Base-by-base conservation (phyloP, 352 stramenopile species). In the Globisporangium paddicum region DNA sequence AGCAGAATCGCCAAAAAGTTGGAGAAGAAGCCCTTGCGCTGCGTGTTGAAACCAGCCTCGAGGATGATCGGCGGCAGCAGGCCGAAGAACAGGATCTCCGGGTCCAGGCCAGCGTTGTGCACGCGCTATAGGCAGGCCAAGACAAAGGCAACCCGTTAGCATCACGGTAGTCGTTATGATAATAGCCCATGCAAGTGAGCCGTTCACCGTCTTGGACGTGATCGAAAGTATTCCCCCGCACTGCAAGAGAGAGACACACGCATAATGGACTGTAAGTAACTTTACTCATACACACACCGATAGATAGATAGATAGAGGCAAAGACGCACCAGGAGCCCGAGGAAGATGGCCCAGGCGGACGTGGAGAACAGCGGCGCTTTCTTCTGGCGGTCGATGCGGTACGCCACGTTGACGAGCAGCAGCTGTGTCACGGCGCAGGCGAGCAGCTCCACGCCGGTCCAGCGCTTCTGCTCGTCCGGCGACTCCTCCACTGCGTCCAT, bases 1-100 rank as follows among this genome's bases (percentile, higher is more conserved):
- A 73, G 32, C 16, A 77, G 32, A 11, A 82, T 85, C 38, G 66
- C 62, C 45, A 51, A 58, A 40, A 79, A 77, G 50, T 79, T 79
- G 53, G 63, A 69, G 67, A 79, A 79, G 55, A 84, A 86, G 13
- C 71, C 77, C 42, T 79, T 85, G 62, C 75, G 73, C 71, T 84
- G 75, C 41, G 75, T 84, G 59, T 79, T 78, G 68, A 87, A 81
- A 19, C 77, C 77, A 0, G 77, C 77, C 57, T 87, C 77, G 38
- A 86, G 62, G 58, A 87, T 87, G 69, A 87, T 87, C 14, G 77
- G 77, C 21, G 77, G 77, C 34, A 87, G 58, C 37, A 87, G 40
- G 1, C 75, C 77, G 44, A 82, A 82, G 64, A 87, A 87, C 3
- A 87, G 64, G 18, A 80, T 65, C 53, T 83, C 50, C 14, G 75